Conservation (phyloP, 306 rosid genomes). For the Medicago lupulina region DNA sequence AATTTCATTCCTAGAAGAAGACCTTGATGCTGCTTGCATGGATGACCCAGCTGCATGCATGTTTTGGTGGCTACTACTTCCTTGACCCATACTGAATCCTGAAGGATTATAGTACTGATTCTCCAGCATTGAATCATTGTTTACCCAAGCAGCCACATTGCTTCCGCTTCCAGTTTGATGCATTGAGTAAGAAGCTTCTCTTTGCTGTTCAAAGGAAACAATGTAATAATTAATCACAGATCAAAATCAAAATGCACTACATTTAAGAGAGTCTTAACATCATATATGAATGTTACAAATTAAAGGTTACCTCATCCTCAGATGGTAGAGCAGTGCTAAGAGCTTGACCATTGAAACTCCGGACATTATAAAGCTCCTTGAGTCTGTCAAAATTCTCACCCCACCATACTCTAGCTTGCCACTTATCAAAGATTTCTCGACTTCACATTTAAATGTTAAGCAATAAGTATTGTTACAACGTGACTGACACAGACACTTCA, state of each 20-base stretch:
- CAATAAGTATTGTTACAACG: conserved; percentile 40
- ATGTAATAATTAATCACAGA: neutral
- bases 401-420: conserved; percentile 98
- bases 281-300: neutral
- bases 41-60: conserved; percentile 52
- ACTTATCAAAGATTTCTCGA: conserved; percentile 86
- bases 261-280: conserved; percentile 1
- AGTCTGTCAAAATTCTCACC: conserved; percentile 90
- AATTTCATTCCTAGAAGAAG: conserved; percentile 77
- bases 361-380: conserved; percentile 90
- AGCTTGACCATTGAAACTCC: conserved; percentile 77
- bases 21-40: conserved; percentile 60
- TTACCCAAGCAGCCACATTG: conserved; percentile 53
- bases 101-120: neutral
- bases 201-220: conserved; percentile 44
- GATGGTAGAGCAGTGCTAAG: conserved; percentile 72
- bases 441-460: conserved; percentile 57
- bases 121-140: conserved; percentile 59
- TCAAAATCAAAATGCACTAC: neutral
- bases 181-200: conserved; percentile 66
- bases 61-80: neutral
- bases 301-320: conserved; percentile 80
- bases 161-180: conserved; percentile 63
- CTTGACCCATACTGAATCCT: conserved; percentile 33
- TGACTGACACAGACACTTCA: neutral